Evolutionary conservation across 148 eudicot species (phyloP), one percentile per base, ranked within the genome.

Genomic region (Cornus controversa): DNA sequence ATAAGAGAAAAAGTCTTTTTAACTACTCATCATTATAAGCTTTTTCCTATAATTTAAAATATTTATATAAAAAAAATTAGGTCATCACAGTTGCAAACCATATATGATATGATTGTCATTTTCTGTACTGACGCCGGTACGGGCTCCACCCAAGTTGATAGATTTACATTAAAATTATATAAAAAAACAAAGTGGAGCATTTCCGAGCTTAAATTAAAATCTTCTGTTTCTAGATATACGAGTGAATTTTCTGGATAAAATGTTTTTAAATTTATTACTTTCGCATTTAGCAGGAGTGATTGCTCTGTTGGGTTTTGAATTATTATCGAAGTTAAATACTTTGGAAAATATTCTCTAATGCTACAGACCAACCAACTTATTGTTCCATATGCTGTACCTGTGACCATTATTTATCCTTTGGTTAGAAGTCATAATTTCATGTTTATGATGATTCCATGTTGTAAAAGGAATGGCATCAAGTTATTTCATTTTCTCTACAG

Each of bases 401-500:
- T 60, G 7, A 4, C 20, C 25, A 60, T 60, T 60, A 60, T 60
- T 60, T 7, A 60, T n/a, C 1, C 64, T 16, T 60, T 60, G 64
- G 64, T n/a, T 60, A 15, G 64, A 60, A 22, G 25, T 60, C 24
- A n/a, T 60, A 18, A 60, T 60, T 60, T 14, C 20, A 20, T 60
- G 25, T 60, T 18, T 14, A 20, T 20, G 24, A 60, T 60, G 24
- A 60, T 14, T 6, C 25, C 9, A 0, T 60, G 64, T 60, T 60
- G 25, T 22, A 14, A 20, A 60, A 6, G 20, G 64, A 50, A 18
- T 60, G 64, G 3, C 24, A 22, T 60, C 20, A 60, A 60, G 45
- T n/a, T 7, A n/a, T 18, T n/a, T 60, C 64, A 71, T 14, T 65
- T 20, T n/a, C 69, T 74, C 67, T 69, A 69, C 82, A 95, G 97